Evolutionary conservation across 2,329 filamentous ascomycete species (phyloP).

Genomic region (Kalmusia sp.): DNA sequence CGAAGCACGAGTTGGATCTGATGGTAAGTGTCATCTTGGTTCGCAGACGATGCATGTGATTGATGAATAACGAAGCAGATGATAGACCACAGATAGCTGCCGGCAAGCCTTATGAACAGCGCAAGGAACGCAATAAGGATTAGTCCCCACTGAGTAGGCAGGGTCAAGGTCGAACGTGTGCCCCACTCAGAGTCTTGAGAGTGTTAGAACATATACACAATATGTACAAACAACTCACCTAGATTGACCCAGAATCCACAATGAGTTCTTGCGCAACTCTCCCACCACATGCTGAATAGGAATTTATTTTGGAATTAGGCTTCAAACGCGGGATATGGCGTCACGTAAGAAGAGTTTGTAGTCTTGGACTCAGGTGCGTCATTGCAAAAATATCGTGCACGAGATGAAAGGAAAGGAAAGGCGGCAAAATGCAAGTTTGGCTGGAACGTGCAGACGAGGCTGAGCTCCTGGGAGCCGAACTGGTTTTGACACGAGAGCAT

Average conservation of each 20-base stretch:
- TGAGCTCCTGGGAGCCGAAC: background rate
- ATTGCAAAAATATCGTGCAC: background rate
- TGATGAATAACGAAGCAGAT: slow-evolving; percentile 19
- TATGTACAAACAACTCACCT: slow-evolving; percentile 5
- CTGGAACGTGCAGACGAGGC: background rate
- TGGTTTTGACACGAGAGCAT: background rate
- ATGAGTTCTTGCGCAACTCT: slow-evolving; percentile 10
- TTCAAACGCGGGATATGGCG: background rate
- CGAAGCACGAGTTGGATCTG: slow-evolving; percentile 20
- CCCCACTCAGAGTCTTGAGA: slow-evolving; percentile 2
- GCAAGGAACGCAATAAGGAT: slow-evolving; percentile 9
- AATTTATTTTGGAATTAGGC: background rate
- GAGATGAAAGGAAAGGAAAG: background rate
- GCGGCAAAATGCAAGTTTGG: background rate
- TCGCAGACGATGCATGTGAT: slow-evolving; percentile 7
- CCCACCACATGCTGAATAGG: slow-evolving; percentile 15
- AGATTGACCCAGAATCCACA: slow-evolving; percentile 22
- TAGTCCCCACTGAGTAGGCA: slow-evolving; percentile 13
- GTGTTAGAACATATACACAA: background rate
- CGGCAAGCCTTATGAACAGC: slow-evolving; percentile 8
- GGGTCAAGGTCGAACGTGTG: slow-evolving; percentile 9
- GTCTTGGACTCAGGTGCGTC: background rate
- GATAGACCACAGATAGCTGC: slow-evolving; percentile 6
- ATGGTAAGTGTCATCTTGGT: slow-evolving; percentile 20
- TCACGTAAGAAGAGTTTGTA: background rate